Evolutionary conservation across 345 rosid species (phyloP).

Genomic region (Arabidopsis suecica): DNA sequence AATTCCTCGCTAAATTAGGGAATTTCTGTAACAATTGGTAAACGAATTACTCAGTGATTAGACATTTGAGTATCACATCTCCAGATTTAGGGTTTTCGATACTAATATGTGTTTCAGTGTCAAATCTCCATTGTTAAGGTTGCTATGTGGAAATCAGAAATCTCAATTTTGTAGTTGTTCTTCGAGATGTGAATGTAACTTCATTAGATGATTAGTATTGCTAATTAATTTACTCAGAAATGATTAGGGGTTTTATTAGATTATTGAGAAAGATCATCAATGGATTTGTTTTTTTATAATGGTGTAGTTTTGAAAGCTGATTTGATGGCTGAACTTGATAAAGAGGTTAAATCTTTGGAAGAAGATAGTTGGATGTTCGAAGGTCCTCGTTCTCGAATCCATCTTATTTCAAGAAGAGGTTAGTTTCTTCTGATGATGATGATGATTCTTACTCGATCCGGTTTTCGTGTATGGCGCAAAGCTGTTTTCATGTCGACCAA

Average conservation of each 20-base stretch:
- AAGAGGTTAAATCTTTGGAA: slow-evolving; percentile 86
- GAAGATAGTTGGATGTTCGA: slow-evolving; percentile 94
- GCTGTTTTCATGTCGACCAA: background rate
- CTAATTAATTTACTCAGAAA: background rate
- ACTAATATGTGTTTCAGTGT: background rate
- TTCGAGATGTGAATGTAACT: background rate
- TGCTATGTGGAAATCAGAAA: no score
- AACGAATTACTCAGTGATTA: background rate
- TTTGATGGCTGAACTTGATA: slow-evolving; percentile 69
- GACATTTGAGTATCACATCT: background rate
- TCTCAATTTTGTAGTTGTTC: background rate
- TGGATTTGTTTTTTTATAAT: slow-evolving; percentile 6
- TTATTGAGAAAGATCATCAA: slow-evolving; percentile 1
- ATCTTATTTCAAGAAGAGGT: slow-evolving; percentile 80
- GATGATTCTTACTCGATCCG: no score
- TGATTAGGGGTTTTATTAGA: background rate
- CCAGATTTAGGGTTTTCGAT: slow-evolving; percentile 13
- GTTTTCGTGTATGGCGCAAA: background rate
- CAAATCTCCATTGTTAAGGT: background rate
- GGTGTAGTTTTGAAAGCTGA: slow-evolving; percentile 78
- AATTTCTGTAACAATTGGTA: background rate
- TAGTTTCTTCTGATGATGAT: slow-evolving; percentile 37
- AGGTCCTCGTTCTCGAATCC: slow-evolving; percentile 88
- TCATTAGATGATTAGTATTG: slow-evolving; percentile 5
- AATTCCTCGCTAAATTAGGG: background rate